These are phyloP conservation scores for Cardamine chenopodiifolia DNA, from an alignment of 345 rosid species.

Conservation along the genomic window DNA sequence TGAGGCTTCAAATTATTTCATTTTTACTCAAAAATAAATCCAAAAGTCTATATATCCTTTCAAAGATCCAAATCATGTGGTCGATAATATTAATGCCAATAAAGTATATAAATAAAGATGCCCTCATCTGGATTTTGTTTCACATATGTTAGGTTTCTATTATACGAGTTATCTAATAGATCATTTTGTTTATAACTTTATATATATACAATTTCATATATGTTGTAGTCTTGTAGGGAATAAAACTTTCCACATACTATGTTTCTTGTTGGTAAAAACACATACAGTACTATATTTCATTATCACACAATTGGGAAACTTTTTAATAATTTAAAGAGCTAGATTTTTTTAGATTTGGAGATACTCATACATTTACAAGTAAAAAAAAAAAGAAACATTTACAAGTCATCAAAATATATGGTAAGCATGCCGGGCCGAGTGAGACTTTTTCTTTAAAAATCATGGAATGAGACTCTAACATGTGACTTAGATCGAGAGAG, in stretches of 20 bases:
- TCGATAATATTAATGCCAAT: background rate
- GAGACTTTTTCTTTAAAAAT: background rate
- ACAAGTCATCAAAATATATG: background rate
- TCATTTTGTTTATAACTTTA: too few species aligned
- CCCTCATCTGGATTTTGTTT: background rate
- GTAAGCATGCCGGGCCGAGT: background rate
- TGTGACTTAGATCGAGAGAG: constrained; percentile 15
- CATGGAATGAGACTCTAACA: constrained; percentile 10
- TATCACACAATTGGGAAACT: background rate
- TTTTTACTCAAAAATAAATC: background rate
- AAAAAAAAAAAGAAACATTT: too few species aligned
- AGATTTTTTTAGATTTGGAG: background rate
- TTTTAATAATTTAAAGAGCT: background rate
- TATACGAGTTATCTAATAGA: too few species aligned
- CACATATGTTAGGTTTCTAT: too few species aligned
- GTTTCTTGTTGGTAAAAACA: background rate
- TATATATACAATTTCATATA: too few species aligned
- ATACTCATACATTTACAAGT: too few species aligned
- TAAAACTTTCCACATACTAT: background rate
- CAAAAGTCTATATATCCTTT: constrained; percentile 17
- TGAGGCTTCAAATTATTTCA: constrained; percentile 31
- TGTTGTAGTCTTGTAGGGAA: background rate
- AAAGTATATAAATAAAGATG: background rate
- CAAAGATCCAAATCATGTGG: constrained; percentile 31
- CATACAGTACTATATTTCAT: background rate